Evolutionary conservation across 495 filamentous ascomycete species (phyloP), one percentile per base, ranked within the genome.

Genomic region (Astrothelium macrocarpum): DNA sequence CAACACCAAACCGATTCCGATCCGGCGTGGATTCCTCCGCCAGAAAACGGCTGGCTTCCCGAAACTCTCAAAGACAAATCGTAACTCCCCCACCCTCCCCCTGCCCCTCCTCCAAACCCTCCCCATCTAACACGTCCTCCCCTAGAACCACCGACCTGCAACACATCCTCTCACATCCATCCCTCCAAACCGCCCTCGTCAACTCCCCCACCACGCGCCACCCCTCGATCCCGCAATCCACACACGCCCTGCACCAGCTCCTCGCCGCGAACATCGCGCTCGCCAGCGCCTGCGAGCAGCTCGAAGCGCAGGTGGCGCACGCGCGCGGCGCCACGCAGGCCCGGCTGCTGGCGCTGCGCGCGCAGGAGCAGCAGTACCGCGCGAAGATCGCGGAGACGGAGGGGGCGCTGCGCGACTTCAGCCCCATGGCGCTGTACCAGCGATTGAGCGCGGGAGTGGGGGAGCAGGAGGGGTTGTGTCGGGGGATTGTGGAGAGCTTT

Each of bases 321-420:
- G 81, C 87, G 32, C 87, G 91, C 63, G 77, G 80, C 25, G 75
- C 77, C 9, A 86, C 89, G 0, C 90, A 97, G 72, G 84, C 87
- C 1, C 87, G 91, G 59, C 84, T 98, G 1, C 83, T 97, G 1
- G 81, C 85, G 1, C 84, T 93, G 23, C 88, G 90, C 70, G 90
- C 88, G 5, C 85, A 96, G 1, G 94, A 97, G 71, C 85, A 89
- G n/a, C 84, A 87, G 63, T 97, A 94, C 91, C 85, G 88, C 46
- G 82, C 85, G 56, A 95, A 95, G 73, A 90, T 97, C 72, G 79
- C 81, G 2, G 89, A 90, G 62, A 94, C 95, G 86, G 94, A 98
- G 71, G 75, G 81, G 3, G 90, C 89, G 10, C 77, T 98, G 58
- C 84, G 86, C 64, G 88, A 88, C 11, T 98, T 94, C 77, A 86